These are phyloP conservation scores for Chaetomium olivaceum DNA, from an alignment of 2,329 filamentous ascomycete species.

Conservation along the genomic window DNA sequence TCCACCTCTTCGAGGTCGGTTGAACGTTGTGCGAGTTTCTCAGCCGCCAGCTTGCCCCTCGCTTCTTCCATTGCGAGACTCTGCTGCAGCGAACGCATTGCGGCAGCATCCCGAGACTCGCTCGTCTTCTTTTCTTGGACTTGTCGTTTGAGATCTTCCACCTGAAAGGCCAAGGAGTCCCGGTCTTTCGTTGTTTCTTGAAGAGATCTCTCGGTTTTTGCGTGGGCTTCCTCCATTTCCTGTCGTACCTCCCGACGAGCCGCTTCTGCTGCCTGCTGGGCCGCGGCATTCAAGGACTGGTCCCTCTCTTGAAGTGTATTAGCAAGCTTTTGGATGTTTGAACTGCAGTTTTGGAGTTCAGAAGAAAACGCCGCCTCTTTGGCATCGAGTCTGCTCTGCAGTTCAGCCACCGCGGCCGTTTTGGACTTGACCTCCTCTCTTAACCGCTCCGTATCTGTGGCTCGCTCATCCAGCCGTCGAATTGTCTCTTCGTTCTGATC, in stretches of 20 bases:
- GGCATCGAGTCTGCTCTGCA: slow-evolving; percentile 28
- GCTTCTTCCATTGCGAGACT: slow-evolving; percentile 18
- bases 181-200: slow-evolving; percentile 31
- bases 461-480: slow-evolving; percentile 14
- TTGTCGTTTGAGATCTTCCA: slow-evolving; percentile 34
- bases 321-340: slow-evolving; percentile 26
- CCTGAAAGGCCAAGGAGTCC: slow-evolving; percentile 33
- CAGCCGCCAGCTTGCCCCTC: background rate
- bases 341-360: slow-evolving; percentile 27
- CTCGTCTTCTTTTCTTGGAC: slow-evolving; percentile 24
- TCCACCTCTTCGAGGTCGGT: slow-evolving; percentile 4
- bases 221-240: slow-evolving; percentile 34
- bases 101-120: slow-evolving; percentile 8
- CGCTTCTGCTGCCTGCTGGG: slow-evolving; percentile 34
- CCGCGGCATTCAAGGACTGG: slow-evolving; percentile 14
- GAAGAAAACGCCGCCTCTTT: slow-evolving; percentile 20
- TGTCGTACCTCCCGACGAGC: slow-evolving; percentile 39
- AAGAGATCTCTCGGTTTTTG: slow-evolving; percentile 34
- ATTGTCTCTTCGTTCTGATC: slow-evolving; percentile 19
- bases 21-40: slow-evolving; percentile 18
- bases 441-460: slow-evolving; percentile 21
- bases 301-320: slow-evolving; percentile 30
- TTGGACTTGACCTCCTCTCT: slow-evolving; percentile 28
- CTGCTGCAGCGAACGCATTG: slow-evolving; percentile 20
- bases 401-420: slow-evolving; percentile 20